These are phyloP conservation scores for Daedalea quercina DNA, from an alignment of 768 basidiomycete genomes.

Conservation along the genomic window DNA sequence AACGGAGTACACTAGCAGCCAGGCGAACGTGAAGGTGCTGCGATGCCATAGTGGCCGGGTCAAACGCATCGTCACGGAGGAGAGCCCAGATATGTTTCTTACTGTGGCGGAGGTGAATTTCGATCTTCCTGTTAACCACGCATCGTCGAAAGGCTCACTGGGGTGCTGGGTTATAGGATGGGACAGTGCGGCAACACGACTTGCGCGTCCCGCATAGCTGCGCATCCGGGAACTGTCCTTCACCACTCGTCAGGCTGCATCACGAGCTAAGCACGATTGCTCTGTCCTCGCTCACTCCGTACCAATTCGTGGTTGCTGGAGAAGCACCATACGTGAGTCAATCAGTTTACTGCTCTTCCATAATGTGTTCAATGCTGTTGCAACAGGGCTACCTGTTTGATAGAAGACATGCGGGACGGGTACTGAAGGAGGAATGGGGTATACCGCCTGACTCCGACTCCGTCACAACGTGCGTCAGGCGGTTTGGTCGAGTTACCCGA, in stretches of 20 bases:
- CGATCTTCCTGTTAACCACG: conserved; percentile 9
- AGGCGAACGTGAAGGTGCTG: conserved; percentile 47
- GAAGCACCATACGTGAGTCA: conserved; percentile 64
- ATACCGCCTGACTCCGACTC: conserved; percentile 39
- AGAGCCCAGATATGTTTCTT: conserved; percentile 69
- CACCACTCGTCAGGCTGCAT: conserved; percentile 60
- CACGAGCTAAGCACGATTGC: conserved; percentile 68
- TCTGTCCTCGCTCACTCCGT: conserved; percentile 71
- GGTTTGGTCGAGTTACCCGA: conserved; percentile 52
- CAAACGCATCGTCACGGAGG: conserved; percentile 76
- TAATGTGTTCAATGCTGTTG: conserved; percentile 10
- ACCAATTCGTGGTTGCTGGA: conserved; percentile 82
- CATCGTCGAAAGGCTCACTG: conserved; percentile 9
- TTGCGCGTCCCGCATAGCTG: conserved; percentile 69
- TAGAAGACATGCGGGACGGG: conserved; percentile 61
- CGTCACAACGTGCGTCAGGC: conserved; percentile 73
- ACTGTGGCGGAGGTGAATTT: conserved; percentile 68
- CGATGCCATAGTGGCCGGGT: conserved; percentile 68
- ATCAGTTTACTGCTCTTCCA: neutral
- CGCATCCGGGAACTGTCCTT: conserved; percentile 47
- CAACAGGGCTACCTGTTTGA: conserved; percentile 76
- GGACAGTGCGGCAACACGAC: conserved; percentile 84
- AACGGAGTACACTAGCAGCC: conserved; percentile 35
- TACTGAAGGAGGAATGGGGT: conserved; percentile 67
- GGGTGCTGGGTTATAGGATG: conserved; percentile 50